Evolutionary conservation across 345 rosid genomes (phyloP).

Genomic region (Excoecaria agallocha): DNA sequence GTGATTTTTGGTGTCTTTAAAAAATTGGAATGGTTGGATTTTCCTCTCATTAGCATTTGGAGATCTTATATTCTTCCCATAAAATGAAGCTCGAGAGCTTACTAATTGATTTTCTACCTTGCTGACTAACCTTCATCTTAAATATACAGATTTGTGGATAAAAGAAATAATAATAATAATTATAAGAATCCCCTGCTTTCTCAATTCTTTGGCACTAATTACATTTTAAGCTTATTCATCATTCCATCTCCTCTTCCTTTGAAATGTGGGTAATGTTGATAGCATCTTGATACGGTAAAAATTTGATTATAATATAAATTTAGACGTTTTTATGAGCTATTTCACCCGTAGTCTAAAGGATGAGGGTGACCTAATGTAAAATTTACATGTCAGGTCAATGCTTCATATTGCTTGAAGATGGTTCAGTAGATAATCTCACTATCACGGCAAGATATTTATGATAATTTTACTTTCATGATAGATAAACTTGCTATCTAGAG

Average conservation of each 20-base stretch:
- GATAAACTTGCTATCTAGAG: slow-evolving; percentile 8
- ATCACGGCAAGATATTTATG: background rate
- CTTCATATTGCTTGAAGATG: too few relatives aligned
- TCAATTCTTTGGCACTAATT: too few relatives aligned
- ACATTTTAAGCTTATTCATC: background rate
- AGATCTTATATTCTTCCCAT: background rate
- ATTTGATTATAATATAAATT: background rate
- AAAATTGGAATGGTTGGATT: slow-evolving; percentile 16
- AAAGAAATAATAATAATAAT: background rate
- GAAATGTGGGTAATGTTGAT: background rate
- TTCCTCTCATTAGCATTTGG: slow-evolving; percentile 1
- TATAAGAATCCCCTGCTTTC: background rate
- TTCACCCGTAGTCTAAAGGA: background rate
- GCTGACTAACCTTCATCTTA: background rate
- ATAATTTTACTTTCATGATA: background rate
- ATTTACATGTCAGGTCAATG: background rate
- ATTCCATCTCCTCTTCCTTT: background rate
- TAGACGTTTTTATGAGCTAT: background rate
- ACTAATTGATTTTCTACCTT: background rate
- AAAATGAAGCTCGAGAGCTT: background rate
- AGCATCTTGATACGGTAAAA: background rate
- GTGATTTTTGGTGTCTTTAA: slow-evolving; percentile 12
- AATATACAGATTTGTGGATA: background rate
- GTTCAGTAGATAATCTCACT: background rate
- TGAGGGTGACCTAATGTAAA: background rate